phyloP scores from a whole-genome alignment of 805 yeast genomes.

The Monosporozyma yasuniensis region DNA sequence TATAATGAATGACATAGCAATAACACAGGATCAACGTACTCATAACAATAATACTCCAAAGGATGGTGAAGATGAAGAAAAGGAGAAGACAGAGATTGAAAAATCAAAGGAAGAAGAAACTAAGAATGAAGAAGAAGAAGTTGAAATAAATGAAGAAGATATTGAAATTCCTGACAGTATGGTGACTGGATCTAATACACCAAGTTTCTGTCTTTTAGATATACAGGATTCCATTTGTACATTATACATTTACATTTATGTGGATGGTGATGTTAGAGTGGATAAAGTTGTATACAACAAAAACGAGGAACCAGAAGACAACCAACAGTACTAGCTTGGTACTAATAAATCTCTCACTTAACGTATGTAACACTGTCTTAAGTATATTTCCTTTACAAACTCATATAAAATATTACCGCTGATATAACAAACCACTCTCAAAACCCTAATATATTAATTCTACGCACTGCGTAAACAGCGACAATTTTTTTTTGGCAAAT shows the following conservation, averaged over 20 bases:
- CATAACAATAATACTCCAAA: slow-evolving; percentile 11
- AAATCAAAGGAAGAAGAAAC: slow-evolving; percentile 3
- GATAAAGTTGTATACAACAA: slow-evolving; percentile 72
- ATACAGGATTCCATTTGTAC: slow-evolving; percentile 73
- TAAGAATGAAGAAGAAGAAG: slow-evolving; percentile 4
- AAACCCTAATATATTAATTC: slow-evolving; percentile 1
- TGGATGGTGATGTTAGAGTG: slow-evolving; percentile 79
- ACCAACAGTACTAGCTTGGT: neutral
- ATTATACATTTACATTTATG: slow-evolving; percentile 72
- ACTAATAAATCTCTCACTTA: too few species aligned
- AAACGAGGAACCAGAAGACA: slow-evolving; percentile 12
- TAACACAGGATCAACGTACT: slow-evolving; percentile 7
- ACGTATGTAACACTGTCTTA: too few species aligned
- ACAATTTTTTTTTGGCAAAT: neutral
- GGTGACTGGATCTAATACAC: slow-evolving; percentile 38
- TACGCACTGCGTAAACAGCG: neutral
- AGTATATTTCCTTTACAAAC: too few species aligned
- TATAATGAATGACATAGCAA: slow-evolving; percentile 21
- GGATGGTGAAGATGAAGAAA: slow-evolving; percentile 2
- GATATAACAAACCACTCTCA: neutral
- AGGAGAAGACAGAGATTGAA: slow-evolving; percentile 1
- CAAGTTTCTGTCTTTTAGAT: slow-evolving; percentile 84
- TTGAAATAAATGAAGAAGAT: slow-evolving; percentile 13
- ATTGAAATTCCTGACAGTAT: slow-evolving; percentile 17
- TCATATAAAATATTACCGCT: neutral